A percentile compares a stretch with the other conserved stretches of the same genome.
Evolutionary conservation across 768 basidiomycete species (phyloP).

Genomic region (Mycena floridula): DNA sequence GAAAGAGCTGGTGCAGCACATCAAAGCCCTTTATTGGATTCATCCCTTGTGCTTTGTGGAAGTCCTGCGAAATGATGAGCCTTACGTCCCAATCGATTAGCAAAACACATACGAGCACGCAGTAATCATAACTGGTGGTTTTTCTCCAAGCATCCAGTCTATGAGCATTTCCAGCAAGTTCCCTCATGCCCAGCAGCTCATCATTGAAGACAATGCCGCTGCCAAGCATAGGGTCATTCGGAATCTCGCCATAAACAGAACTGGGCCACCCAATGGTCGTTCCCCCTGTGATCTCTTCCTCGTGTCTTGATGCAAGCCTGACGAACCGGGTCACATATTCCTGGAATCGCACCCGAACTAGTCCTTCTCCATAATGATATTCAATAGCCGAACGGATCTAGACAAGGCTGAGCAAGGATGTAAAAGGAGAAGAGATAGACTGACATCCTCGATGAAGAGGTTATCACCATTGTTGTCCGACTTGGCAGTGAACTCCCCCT

Average conservation of each 20-base stretch:
- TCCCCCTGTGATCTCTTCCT: conserved; percentile 72
- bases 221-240: conserved; percentile 44
- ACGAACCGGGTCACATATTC: conserved; percentile 89
- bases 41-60: conserved; percentile 43
- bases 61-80: conserved; percentile 46
- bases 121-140: conserved; percentile 75
- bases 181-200: conserved; percentile 56
- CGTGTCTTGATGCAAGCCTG: conserved; percentile 83
- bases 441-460: conserved; percentile 89
- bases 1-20: conserved; percentile 76
- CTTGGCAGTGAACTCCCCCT: conserved; percentile 49
- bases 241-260: conserved; percentile 39
- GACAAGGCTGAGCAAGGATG: background rate
- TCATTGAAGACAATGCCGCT: conserved; percentile 79
- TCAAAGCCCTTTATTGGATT: conserved; percentile 78
- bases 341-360: conserved; percentile 83
- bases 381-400: conserved; percentile 83
- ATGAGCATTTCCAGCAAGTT: conserved; percentile 69
- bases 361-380: conserved; percentile 86
- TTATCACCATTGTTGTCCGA: conserved; percentile 66
- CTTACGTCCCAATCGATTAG: too few species aligned
- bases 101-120: conserved; percentile 52
- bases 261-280: conserved; percentile 74
- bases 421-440: conserved; percentile 21
- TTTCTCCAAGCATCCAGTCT: conserved; percentile 92